Percentiles rank a stretch among this genome's conserved stretches.
Evolutionary conservation across 495 filamentous ascomycete genomes (phyloP).

Genomic region (Astrocystis sublimbata): DNA sequence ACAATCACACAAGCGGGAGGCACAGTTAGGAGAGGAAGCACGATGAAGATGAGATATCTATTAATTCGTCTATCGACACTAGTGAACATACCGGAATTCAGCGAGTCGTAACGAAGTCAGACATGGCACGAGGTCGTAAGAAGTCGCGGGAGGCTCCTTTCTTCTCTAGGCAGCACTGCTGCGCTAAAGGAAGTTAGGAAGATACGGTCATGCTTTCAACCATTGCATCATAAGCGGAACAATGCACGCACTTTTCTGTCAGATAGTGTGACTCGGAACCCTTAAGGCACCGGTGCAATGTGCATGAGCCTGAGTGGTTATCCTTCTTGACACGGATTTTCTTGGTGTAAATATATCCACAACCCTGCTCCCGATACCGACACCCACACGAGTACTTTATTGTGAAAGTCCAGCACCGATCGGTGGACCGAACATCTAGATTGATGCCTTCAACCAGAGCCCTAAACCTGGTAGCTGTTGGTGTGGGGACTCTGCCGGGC

Average conservation of each 20-base stretch:
- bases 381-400: background rate
- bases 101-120: no score
- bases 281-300: slow-evolving; percentile 1
- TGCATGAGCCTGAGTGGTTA: slow-evolving; percentile 18
- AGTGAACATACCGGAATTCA: no score
- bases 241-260: slow-evolving; percentile 6
- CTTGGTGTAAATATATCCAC: background rate
- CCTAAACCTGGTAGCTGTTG: background rate
- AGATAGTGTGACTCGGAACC: background rate
- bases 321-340: slow-evolving; percentile 12
- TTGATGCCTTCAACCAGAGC: background rate
- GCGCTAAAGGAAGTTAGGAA: background rate
- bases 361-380: background rate
- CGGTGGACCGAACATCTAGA: background rate
- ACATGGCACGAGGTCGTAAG: no score
- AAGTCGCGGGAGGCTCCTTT: no score
- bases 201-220: background rate
- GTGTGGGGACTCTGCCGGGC: background rate
- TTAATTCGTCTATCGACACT: no score
- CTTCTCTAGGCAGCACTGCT: background rate
- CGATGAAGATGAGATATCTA: no score
- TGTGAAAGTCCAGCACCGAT: background rate
- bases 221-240: slow-evolving; percentile 6
- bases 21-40: no score
- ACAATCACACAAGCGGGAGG: no score